phyloP scores from a whole-genome alignment of 441 rosid species.

The Adansonia rubrostipa region DNA sequence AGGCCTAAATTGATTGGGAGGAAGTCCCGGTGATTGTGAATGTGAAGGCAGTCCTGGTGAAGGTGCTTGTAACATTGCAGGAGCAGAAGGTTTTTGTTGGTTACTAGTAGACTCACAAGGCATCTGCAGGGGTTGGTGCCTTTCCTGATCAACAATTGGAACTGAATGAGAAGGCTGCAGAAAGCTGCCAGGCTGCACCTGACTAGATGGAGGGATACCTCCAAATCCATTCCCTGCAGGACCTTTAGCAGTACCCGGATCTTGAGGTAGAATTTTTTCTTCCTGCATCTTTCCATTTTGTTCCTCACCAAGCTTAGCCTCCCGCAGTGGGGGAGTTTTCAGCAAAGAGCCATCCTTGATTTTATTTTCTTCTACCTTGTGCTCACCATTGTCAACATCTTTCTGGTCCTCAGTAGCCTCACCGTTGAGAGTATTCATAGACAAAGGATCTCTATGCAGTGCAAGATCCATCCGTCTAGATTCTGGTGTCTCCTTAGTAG shows the following conservation, averaged over 20 bases:
- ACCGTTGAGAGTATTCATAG: slow-evolving; percentile 41
- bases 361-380: slow-evolving; percentile 38
- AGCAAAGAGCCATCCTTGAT: slow-evolving; percentile 32
- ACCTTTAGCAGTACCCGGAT: slow-evolving; percentile 36
- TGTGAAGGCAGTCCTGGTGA: slow-evolving; percentile 46
- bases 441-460: slow-evolving; percentile 28
- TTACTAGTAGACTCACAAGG: slow-evolving; percentile 37
- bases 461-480: slow-evolving; percentile 25
- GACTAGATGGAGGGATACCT: slow-evolving; percentile 38
- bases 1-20: slow-evolving; percentile 45
- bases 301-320: slow-evolving; percentile 35
- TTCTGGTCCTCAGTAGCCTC: slow-evolving; percentile 42
- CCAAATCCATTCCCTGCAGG: slow-evolving; percentile 32
- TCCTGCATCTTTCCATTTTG: slow-evolving; percentile 32
- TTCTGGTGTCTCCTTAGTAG: slow-evolving; percentile 35
- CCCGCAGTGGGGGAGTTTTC: slow-evolving; percentile 39
- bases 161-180: slow-evolving; percentile 25
- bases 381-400: slow-evolving; percentile 34
- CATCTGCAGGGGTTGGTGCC: slow-evolving; percentile 32
- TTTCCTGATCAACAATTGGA: slow-evolving; percentile 32
- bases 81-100: slow-evolving; percentile 51
- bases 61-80: slow-evolving; percentile 47
- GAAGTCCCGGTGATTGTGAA: slow-evolving; percentile 41
- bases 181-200: slow-evolving; percentile 34
- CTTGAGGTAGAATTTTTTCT: slow-evolving; percentile 31